Evolutionary conservation across 345 rosid genomes (phyloP), one percentile per base, ranked within the genome.

Genomic region (Nephelium lappaceum): DNA sequence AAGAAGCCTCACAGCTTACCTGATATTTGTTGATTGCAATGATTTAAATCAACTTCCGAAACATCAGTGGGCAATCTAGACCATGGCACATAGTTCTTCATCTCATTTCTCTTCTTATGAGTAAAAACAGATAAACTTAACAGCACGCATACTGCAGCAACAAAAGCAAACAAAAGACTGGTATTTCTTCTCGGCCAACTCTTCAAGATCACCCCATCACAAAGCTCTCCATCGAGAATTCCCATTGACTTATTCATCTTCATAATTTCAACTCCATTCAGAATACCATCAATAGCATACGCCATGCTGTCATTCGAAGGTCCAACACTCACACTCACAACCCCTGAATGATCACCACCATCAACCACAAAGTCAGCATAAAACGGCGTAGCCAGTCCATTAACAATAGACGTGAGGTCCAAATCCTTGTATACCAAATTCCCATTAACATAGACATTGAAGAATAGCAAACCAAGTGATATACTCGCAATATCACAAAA

Each of bases 191-290:
- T 84, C 0, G 89, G 90, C 84, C 91, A 91, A 61, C 82, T 82
- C 63, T 78, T 83, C 81, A 90, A 68, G 11, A 92, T 81, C 89
- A 76, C 75, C 11, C 86, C 93, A 10, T 85, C 78, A 24, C 93
- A 82, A 69, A 81, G 68, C 70, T 79, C 79, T 24, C 96, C 96
- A 58, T 88, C 93, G 60, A 95, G 91, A 85, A 95, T 92, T 75
- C 97, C 97, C 93, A 84, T 77, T 10, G 96, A 87, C 82, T 92
- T 93, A 81, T 87, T 95, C 93, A 95, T 86, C 87, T 89, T 92
- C 96, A 93, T 91, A 79, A 95, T 85, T 92, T 95, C 99, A 47
- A 93, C 87, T 15, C 95, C 99, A 64, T 95, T 95, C 81, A 93
- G 74, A 67, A 93, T 86, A 42, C 93, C 96, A 88, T 89, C 96